phyloP scores from a whole-genome alignment of 768 basidiomycete species.

The Kwoniella newhampshirensis region DNA sequence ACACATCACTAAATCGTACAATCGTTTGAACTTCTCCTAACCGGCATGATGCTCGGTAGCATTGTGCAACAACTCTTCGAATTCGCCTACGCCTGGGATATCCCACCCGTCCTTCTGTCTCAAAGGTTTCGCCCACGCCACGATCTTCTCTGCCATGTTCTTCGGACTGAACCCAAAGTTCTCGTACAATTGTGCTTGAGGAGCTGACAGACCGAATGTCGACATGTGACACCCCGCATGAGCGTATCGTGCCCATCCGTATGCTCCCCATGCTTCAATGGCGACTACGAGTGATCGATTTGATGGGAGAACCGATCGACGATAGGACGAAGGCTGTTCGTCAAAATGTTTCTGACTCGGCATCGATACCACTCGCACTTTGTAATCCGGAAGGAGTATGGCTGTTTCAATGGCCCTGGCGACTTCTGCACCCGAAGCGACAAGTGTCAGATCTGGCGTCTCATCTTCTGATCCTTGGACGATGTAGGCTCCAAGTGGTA shows the following conservation, averaged over 20 bases:
- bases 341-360: constrained; percentile 47
- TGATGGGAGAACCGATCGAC: constrained; percentile 25
- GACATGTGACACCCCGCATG: constrained; percentile 51
- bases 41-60: no score
- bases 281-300: constrained; percentile 40
- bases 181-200: constrained; percentile 42
- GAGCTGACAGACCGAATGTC: constrained; percentile 50
- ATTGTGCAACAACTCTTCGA: constrained; percentile 42
- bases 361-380: constrained; percentile 51
- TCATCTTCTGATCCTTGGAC: constrained; percentile 30
- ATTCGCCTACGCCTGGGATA: constrained; percentile 48
- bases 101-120: constrained; percentile 8
- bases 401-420: constrained; percentile 43
- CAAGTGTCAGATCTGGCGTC: constrained; percentile 39
- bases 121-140: constrained; percentile 22
- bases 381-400: constrained; percentile 23
- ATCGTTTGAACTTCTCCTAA: no score
- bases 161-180: constrained; percentile 50
- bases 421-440: constrained; percentile 50
- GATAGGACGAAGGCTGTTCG: constrained; percentile 36
- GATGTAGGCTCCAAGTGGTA: constrained; percentile 43
- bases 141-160: constrained; percentile 41
- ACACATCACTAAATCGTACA: no score
- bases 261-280: constrained; percentile 50
- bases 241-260: constrained; percentile 52